Evolutionary conservation across 345 rosid species (phyloP).

Genomic region (Syzygium grande): DNA sequence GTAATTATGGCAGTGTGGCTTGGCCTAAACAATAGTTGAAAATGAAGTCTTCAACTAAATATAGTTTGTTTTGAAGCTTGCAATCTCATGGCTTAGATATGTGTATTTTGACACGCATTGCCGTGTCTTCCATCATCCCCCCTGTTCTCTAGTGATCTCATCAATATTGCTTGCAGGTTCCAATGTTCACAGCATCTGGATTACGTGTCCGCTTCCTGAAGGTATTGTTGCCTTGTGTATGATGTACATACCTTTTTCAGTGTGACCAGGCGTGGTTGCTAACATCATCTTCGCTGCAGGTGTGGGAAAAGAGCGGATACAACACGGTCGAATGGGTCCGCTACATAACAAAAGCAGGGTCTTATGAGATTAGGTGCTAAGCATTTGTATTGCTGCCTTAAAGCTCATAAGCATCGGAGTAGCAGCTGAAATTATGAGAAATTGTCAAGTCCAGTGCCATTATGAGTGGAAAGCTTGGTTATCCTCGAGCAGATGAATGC

Average conservation of each 20-base stretch:
- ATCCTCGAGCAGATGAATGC: background rate
- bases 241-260: background rate
- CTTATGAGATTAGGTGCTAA: constrained; percentile 96
- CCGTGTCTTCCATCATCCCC: background rate
- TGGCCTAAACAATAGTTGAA: background rate
- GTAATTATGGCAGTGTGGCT: background rate
- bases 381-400: background rate
- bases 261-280: background rate
- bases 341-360: constrained; percentile 93
- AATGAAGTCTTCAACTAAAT: background rate
- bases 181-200: constrained; percentile 99
- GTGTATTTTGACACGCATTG: background rate
- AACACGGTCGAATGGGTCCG: constrained; percentile 99
- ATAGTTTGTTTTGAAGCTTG: background rate
- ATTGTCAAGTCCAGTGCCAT: background rate
- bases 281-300: constrained; percentile 29
- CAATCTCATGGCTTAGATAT: background rate
- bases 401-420: background rate
- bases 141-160: background rate
- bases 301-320: constrained; percentile 99
- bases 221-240: constrained; percentile 25
- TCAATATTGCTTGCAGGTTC: constrained; percentile 52
- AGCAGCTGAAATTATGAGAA: background rate
- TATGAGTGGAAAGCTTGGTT: background rate
- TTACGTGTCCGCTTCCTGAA: constrained; percentile 94